Percentiles rank a stretch among this genome's conserved stretches.
phyloP scores from a whole-genome alignment of 331 rosid genomes.

The Spiraea crenata region DNA sequence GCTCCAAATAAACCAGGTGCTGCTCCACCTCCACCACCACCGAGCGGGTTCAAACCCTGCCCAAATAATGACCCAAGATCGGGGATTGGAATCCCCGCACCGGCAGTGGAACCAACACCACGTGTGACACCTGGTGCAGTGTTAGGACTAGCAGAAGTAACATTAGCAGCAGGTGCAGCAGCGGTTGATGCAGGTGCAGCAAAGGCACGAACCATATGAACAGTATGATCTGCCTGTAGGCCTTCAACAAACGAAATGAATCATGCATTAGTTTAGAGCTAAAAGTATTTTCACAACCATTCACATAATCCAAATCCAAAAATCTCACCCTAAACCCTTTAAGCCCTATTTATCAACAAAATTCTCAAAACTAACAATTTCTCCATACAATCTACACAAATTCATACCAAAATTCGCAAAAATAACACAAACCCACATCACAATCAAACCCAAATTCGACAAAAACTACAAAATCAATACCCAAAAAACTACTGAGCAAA shows the following conservation, averaged over 20 bases:
- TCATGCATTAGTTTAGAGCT: not conserved
- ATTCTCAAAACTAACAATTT: not conserved
- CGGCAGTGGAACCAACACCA: conserved; percentile 57
- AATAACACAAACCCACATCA: conserved; percentile 9
- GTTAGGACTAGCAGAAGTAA: conserved; percentile 28
- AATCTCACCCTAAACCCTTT: conserved; percentile 2
- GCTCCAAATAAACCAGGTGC: conserved; percentile 36
- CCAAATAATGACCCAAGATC: conserved; percentile 51
- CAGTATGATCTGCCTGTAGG: conserved; percentile 51
- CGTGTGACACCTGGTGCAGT: conserved; percentile 46
- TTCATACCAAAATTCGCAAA: not conserved
- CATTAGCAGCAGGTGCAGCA: conserved; percentile 27
- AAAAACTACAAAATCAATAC: conserved; percentile 1
- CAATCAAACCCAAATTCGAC: conserved; percentile 16
- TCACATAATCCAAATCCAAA: conserved; percentile 2
- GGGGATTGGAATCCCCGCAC: conserved; percentile 36
- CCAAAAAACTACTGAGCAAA: not conserved
- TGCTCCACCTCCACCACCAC: conserved; percentile 40
- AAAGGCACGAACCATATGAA: conserved; percentile 63
- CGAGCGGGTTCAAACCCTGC: conserved; percentile 39
- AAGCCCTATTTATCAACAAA: not conserved
- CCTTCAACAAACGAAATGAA: conserved; percentile 34
- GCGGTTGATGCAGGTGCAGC: conserved; percentile 40
- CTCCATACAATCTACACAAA: not conserved
- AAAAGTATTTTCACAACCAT: not conserved